Conservation (phyloP, 257 asterid genomes). For the Rehmannia glutinosa region DNA sequence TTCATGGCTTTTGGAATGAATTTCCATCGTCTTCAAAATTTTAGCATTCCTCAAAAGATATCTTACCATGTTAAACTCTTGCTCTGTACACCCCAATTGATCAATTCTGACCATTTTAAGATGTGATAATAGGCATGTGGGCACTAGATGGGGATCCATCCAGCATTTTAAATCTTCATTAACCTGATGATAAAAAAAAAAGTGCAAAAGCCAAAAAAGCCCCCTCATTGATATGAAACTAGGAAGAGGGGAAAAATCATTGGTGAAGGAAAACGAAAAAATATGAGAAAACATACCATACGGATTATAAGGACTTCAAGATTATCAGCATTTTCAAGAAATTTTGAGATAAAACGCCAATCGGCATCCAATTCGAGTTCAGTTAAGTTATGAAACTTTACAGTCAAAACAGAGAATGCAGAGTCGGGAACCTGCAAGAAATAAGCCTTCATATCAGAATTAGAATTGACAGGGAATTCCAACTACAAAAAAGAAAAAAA, state of each 20-base stretch:
- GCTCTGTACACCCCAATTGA: neutral
- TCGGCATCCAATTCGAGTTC: neutral
- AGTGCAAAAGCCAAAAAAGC: no score
- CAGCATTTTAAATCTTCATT: neutral
- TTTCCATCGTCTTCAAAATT: neutral
- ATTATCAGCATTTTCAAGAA: neutral
- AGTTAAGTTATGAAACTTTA: neutral
- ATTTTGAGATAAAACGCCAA: neutral
- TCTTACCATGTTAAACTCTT: slow-evolving; percentile 13
- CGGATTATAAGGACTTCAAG: neutral
- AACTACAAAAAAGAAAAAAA: neutral
- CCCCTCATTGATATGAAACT: no score
- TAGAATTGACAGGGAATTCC: no score
- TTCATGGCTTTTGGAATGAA: neutral
- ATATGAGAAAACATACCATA: no score
- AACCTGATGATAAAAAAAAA: neutral
- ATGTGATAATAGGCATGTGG: neutral
- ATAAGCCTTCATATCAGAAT: no score
- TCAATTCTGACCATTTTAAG: neutral
- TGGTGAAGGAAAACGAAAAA: no score
- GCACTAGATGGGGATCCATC: slow-evolving; percentile 13
- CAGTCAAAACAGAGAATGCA: neutral
- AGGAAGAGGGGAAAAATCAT: no score
- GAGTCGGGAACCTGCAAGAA: neutral
- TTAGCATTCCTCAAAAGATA: slow-evolving; percentile 10